Percentiles rank a stretch among this genome's conserved stretches.
phyloP scores from a whole-genome alignment of 169 alveolate genomes.

The Miamiensis avidus region DNA sequence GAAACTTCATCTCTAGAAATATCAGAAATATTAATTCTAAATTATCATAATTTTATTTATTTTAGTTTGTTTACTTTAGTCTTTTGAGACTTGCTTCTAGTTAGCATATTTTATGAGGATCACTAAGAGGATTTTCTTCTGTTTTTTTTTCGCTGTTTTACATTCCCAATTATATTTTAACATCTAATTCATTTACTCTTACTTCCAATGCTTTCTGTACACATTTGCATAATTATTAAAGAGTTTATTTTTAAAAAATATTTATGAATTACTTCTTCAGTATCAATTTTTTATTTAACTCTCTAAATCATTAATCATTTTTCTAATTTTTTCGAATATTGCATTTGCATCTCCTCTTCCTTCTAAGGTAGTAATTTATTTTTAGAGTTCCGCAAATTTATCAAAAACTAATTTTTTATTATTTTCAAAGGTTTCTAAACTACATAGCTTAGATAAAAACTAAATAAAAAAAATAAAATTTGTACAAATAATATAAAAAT shows the following conservation, averaged over 20 bases:
- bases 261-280: slow-evolving; percentile 1
- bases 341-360: slow-evolving; percentile 33
- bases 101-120: slow-evolving; percentile 43
- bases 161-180: slow-evolving; percentile 1
- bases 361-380: slow-evolving; percentile 1
- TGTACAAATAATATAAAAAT: no score
- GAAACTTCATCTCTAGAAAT: slow-evolving; percentile 13
- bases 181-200: slow-evolving; percentile 8
- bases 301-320: slow-evolving; percentile 30
- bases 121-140: background rate
- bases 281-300: slow-evolving; percentile 25
- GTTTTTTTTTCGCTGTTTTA: background rate
- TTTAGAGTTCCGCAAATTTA: slow-evolving; percentile 1
- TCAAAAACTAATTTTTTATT: slow-evolving; percentile 6
- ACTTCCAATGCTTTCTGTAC: background rate
- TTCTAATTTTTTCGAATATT: slow-evolving; percentile 19
- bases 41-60: slow-evolving; percentile 15
- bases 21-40: slow-evolving; percentile 12
- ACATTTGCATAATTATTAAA: background rate
- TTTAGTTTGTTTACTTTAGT: slow-evolving; percentile 13
- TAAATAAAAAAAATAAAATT: no score
- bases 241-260: background rate
- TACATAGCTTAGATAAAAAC: slow-evolving; percentile 10
- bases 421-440: slow-evolving; percentile 6
- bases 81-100: slow-evolving; percentile 23